Evolutionary conservation across 2,329 filamentous ascomycete genomes (phyloP).

Genomic region (Raffaelea deltoideospora): DNA sequence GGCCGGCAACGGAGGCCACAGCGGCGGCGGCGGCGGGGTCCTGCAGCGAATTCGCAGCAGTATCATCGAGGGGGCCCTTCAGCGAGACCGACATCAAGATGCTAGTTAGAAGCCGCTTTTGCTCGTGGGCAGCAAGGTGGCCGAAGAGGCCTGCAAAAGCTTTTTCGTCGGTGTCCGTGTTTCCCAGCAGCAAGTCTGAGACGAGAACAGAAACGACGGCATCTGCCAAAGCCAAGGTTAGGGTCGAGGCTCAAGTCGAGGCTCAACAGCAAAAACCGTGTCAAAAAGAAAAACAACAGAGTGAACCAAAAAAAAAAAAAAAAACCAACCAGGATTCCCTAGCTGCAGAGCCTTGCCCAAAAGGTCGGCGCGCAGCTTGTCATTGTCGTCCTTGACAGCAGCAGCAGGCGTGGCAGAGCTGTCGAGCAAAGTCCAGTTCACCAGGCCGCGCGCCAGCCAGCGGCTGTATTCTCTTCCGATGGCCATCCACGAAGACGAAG

Average conservation of each 20-base stretch:
- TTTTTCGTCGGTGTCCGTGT: conserved; percentile 5
- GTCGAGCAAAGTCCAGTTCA: conserved; percentile 21
- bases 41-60: conserved; percentile 29
- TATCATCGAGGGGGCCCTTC: conserved; percentile 26
- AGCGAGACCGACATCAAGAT: too few relatives aligned
- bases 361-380: conserved; percentile 29
- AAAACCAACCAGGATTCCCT: conserved; percentile 51
- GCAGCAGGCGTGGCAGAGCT: background rate
- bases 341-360: conserved; percentile 49
- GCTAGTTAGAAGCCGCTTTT: conserved; percentile 24
- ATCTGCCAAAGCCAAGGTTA: too few relatives aligned
- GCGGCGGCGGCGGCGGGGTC: conserved; percentile 12
- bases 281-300: too few relatives aligned
- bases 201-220: conserved; percentile 22
- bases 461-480: conserved; percentile 47
- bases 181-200: conserved; percentile 16
- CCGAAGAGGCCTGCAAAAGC: conserved; percentile 18
- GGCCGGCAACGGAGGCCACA: conserved; percentile 42
- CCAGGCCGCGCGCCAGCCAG: conserved; percentile 59
- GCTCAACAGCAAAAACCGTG: background rate
- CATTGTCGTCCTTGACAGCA: conserved; percentile 19
- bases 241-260: too few relatives aligned
- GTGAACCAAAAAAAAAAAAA: background rate
- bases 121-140: conserved; percentile 24
- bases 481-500: conserved; percentile 38